phyloP scores from a whole-genome alignment of 805 yeast genomes.

The Zygosaccharomyces bailii region DNA sequence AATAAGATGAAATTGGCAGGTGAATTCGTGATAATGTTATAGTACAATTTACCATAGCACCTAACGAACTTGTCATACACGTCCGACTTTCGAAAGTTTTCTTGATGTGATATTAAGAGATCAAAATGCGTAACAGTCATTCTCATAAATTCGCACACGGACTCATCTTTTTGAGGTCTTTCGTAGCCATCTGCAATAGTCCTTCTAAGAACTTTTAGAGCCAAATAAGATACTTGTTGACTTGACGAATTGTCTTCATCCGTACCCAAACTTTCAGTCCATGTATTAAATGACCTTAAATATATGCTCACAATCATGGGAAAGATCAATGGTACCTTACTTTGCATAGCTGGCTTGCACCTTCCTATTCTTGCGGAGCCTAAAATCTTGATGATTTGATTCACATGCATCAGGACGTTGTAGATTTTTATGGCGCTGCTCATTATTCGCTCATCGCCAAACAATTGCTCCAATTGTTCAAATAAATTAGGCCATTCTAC shows the following conservation, averaged over 20 bases:
- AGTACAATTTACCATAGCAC: conserved; percentile 72
- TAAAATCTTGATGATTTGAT: conserved; percentile 73
- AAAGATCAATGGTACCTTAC: conserved; percentile 60
- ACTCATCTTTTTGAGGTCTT: conserved; percentile 54
- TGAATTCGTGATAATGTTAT: conserved; percentile 52
- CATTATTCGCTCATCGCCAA: conserved; percentile 44
- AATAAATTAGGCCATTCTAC: conserved; percentile 79
- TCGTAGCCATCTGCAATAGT: conserved; percentile 74
- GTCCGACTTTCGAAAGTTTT: conserved; percentile 40
- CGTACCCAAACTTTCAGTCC: conserved; percentile 47
- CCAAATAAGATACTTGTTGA: conserved; percentile 73
- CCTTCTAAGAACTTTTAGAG: conserved; percentile 71
- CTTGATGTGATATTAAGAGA: conserved; percentile 51
- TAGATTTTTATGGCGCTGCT: conserved; percentile 52
- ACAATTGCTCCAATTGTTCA: conserved; percentile 50
- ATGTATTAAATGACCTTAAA: conserved; percentile 53
- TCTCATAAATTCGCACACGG: conserved; percentile 58
- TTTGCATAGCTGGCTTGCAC: conserved; percentile 72
- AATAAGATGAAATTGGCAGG: conserved; percentile 70
- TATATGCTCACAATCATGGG: conserved; percentile 61
- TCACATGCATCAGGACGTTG: conserved; percentile 62
- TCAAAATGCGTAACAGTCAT: conserved; percentile 58
- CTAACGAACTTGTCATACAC: conserved; percentile 65
- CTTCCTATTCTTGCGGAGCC: conserved; percentile 80
- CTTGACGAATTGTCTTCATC: conserved; percentile 41